These are phyloP conservation scores for Sarocladiaceae sp. DNA, from an alignment of 2,329 filamentous ascomycete species.

Conservation along the genomic window DNA sequence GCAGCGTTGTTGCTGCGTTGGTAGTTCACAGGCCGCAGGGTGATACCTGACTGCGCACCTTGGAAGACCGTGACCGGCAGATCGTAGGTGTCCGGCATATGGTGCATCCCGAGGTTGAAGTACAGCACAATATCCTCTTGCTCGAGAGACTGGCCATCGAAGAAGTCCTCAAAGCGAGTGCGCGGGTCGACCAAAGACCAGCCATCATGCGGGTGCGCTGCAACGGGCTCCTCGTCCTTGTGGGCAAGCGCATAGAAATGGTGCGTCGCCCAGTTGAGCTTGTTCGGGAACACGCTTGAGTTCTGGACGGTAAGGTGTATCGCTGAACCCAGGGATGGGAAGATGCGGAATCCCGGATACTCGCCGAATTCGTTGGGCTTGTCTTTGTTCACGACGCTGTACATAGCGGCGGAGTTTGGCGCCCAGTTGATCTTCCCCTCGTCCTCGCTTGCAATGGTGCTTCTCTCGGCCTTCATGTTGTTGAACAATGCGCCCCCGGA, in stretches of 20 bases:
- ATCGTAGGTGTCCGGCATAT: constrained; percentile 45
- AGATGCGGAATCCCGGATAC: constrained; percentile 43
- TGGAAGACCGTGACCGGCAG: constrained; percentile 37
- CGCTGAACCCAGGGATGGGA: constrained; percentile 3
- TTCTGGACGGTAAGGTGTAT: constrained; percentile 41
- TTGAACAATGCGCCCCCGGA: constrained; percentile 37
- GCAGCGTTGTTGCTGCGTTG: constrained; percentile 7
- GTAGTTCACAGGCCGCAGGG: constrained; percentile 11
- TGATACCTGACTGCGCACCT: constrained; percentile 11
- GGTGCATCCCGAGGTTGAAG: constrained; percentile 51
- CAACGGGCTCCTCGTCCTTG: constrained; percentile 45
- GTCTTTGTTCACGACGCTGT: constrained; percentile 45
- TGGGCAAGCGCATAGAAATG: constrained; percentile 44
- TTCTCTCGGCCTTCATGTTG: constrained; percentile 44
- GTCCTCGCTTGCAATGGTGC: constrained; percentile 35
- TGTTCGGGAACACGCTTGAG: constrained; percentile 37
- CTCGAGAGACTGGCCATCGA: constrained; percentile 29
- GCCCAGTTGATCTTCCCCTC: constrained; percentile 41
- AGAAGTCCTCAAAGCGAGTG: constrained; percentile 43
- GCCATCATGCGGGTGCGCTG: constrained; percentile 38
- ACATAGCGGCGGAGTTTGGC: constrained; percentile 38
- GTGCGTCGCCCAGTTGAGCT: constrained; percentile 41
- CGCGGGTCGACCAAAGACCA: constrained; percentile 39
- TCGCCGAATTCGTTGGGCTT: constrained; percentile 43
- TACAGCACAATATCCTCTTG: constrained; percentile 40